phyloP scores from a whole-genome alignment of 306 rosid genomes.

The Ochetophila trinervis region DNA sequence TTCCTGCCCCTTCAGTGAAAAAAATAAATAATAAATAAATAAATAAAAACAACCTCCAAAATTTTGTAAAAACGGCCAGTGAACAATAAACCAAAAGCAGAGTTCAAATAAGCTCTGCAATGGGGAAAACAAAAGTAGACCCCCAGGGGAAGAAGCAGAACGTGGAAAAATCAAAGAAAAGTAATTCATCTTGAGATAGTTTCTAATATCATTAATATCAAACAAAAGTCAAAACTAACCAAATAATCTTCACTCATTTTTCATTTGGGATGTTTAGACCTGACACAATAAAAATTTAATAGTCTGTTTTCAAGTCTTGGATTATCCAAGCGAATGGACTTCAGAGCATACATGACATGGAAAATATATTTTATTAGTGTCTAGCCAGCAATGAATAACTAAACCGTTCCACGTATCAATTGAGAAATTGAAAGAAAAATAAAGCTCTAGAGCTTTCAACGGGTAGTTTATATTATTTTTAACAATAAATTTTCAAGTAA shows the following conservation, averaged over 20 bases:
- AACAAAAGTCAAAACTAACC: background rate
- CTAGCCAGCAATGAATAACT: too few species aligned
- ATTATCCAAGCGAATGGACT: too few species aligned
- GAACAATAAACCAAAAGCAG: conserved; percentile 15
- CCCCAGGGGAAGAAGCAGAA: conserved; percentile 65
- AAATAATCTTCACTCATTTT: too few species aligned
- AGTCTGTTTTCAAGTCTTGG: too few species aligned
- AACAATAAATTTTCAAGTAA: background rate
- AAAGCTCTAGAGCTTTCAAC: background rate
- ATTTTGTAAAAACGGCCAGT: conserved; percentile 24
- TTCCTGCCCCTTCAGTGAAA: conserved; percentile 38
- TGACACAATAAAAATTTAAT: too few species aligned
- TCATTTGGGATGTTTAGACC: too few species aligned
- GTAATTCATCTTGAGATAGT: conserved; percentile 31
- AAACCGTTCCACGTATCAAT: too few species aligned
- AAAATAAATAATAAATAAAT: too few species aligned
- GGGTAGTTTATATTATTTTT: conserved; percentile 3
- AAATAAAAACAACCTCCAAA: conserved; percentile 28
- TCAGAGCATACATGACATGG: too few species aligned
- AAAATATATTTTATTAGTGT: too few species aligned
- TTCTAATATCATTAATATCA: background rate
- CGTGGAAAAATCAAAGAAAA: conserved; percentile 44
- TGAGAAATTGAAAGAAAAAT: background rate
- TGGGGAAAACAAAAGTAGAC: conserved; percentile 40
- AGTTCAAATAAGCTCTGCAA: conserved; percentile 20